Conservation (phyloP, 495 filamentous ascomycete species). For the Aspergillus indologenus region DNA sequence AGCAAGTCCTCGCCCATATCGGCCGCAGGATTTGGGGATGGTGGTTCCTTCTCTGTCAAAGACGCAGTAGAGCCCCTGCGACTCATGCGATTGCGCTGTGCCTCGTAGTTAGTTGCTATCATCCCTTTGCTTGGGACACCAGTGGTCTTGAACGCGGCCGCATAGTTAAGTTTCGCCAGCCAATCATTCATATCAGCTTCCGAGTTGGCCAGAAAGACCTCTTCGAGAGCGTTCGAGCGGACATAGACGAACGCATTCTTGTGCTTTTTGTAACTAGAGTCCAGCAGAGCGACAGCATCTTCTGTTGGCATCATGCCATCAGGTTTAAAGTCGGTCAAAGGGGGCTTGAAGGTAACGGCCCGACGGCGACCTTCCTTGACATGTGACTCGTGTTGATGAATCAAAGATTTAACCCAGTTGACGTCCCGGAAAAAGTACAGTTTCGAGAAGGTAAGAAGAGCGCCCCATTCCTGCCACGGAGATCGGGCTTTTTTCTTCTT, state of each 20-base stretch:
- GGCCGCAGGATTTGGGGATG: constrained; percentile 63
- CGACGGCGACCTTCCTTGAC: constrained; percentile 51
- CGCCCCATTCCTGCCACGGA: constrained; percentile 98
- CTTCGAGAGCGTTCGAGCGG: constrained; percentile 83
- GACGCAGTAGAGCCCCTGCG: constrained; percentile 57
- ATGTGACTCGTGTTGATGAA: constrained; percentile 80
- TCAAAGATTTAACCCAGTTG: constrained; percentile 83
- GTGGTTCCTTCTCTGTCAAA: constrained; percentile 31
- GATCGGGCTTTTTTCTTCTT: constrained; percentile 94
- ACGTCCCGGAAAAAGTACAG: constrained; percentile 95
- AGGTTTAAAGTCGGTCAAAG: constrained; percentile 86
- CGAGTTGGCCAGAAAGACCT: constrained; percentile 83
- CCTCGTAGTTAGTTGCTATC: constrained; percentile 81
- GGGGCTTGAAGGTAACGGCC: constrained; percentile 84
- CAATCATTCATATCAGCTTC: constrained; percentile 95
- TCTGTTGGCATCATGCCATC: constrained; percentile 90
- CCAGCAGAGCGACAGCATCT: constrained; percentile 83
- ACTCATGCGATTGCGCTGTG: constrained; percentile 70
- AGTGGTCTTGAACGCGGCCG: constrained; percentile 85
- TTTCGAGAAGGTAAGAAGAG: constrained; percentile 88
- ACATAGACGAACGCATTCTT: constrained; percentile 93
- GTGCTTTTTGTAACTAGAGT: constrained; percentile 88
- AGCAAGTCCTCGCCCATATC: constrained; percentile 82
- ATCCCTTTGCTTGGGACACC: constrained; percentile 89
- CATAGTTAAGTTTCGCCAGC: constrained; percentile 95